Evolutionary conservation across 805 yeast genomes (phyloP), one percentile per base, ranked within the genome.

Genomic region (Millerozyma miso): DNA sequence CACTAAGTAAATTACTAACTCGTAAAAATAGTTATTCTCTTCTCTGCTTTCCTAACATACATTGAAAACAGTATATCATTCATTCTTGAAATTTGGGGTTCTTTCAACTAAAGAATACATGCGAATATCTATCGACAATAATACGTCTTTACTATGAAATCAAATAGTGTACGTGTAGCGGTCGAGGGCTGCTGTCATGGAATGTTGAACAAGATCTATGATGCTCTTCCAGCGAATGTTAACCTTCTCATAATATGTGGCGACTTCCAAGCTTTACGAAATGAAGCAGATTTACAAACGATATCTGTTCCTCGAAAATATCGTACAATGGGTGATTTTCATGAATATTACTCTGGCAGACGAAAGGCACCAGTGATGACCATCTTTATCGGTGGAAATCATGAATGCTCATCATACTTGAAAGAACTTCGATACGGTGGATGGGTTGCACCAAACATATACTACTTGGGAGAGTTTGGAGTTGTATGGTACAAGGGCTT

Each of bases 151-250:
- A 35, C 6, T 8, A 41, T 41, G 44, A 7, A 36, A 15, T 7
- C 44, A 7, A 34, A 16, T 12, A 33, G 37, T 31, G 38, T 62
- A 18, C 56, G 53, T 26, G 62, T 89, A 13, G 96, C 95, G 4
- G 73, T 89, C 0, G 89, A 86, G 56, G 97, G 97, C 7, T 90
- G 97, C 56, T 80, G 95, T 50, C 97, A 90, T 62, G 96, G 97
- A 2, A 83, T 79, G 40, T 72, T 90, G 32, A 65, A 79, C 47
- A 51, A 56, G 13, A 82, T 89, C 2, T 88, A 88, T 54, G 38
- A 53, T 3, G 35, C 48, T 39, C 3, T 46, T 51, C 17, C 46
- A 35, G 19, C 44, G 35, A 39, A 49, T 1, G 58, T 53, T 7
- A 71, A 69, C 14, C 51, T 68, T 2, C 72, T 93, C 14, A 65